A percentile compares a stretch with the other conserved stretches of the same genome.
phyloP scores from a whole-genome alignment of 495 filamentous ascomycete species.

The Tuber borchii region DNA sequence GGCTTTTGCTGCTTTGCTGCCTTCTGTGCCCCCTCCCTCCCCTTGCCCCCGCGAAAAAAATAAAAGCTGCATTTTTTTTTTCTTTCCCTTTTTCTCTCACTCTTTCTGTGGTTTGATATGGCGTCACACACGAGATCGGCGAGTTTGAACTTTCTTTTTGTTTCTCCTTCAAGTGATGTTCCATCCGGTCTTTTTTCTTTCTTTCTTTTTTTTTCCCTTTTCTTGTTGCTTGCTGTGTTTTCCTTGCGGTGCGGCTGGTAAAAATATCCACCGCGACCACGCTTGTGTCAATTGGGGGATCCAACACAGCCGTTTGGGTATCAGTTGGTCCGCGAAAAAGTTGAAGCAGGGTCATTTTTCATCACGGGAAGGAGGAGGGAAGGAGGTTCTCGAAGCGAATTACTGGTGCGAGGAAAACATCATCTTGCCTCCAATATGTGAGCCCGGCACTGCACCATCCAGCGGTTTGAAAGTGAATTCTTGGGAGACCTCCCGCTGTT shows the following conservation, averaged over 20 bases:
- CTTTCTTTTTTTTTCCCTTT: slow-evolving; percentile 14
- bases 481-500: not conserved
- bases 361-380: not conserved
- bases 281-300: not conserved
- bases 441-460: not conserved
- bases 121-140: slow-evolving; percentile 30
- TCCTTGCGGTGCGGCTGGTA: slow-evolving; percentile 9
- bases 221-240: slow-evolving; percentile 9
- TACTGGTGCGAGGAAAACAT: not conserved
- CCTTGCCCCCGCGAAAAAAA: not conserved
- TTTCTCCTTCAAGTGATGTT: slow-evolving; percentile 13
- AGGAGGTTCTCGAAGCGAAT: not conserved
- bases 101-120: slow-evolving; percentile 24
- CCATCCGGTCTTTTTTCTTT: slow-evolving; percentile 25
- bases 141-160: slow-evolving; percentile 12
- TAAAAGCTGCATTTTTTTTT: slow-evolving; percentile 6
- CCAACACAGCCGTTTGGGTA: not conserved
- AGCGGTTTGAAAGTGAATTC: not conserved
- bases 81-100: slow-evolving; percentile 9
- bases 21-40: not conserved
- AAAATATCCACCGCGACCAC: not conserved
- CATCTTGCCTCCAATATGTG: not conserved
- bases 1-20: not conserved
- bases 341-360: not conserved
- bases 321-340: not conserved